Percentiles rank a stretch among this genome's conserved stretches.
Evolutionary conservation across 1,139 yeast genomes (phyloP).

Genomic region (Taiozyma sp.): DNA sequence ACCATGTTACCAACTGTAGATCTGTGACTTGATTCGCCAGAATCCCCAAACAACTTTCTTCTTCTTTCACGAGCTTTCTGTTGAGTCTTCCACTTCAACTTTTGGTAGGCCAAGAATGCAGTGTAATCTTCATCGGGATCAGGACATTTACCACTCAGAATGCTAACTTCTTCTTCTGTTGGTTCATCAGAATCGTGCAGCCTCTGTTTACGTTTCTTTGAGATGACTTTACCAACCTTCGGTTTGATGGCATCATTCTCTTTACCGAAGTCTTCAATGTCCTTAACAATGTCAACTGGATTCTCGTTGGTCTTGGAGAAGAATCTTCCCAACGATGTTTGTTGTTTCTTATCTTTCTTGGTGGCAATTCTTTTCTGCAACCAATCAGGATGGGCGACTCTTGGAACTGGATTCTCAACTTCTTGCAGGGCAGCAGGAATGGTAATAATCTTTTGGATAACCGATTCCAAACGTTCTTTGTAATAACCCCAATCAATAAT

Average conservation of each 20-base stretch:
- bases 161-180: slow-evolving; percentile 40
- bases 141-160: slow-evolving; percentile 60
- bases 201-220: slow-evolving; percentile 35
- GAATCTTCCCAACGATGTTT: slow-evolving; percentile 57
- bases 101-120: slow-evolving; percentile 74
- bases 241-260: slow-evolving; percentile 24
- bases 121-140: slow-evolving; percentile 69
- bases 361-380: slow-evolving; percentile 56
- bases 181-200: slow-evolving; percentile 29
- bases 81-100: slow-evolving; percentile 81
- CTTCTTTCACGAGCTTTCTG: slow-evolving; percentile 68
- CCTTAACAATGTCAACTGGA: slow-evolving; percentile 41
- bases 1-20: slow-evolving; percentile 63
- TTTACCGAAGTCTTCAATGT: slow-evolving; percentile 75
- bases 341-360: slow-evolving; percentile 67
- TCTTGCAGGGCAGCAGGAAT: slow-evolving; percentile 97
- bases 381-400: slow-evolving; percentile 97
- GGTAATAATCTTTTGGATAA: slow-evolving; percentile 89
- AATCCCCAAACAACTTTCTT: slow-evolving; percentile 71
- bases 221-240: slow-evolving; percentile 48
- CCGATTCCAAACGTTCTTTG: slow-evolving; percentile 86
- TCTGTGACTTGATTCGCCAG: slow-evolving; percentile 40
- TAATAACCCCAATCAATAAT: slow-evolving; percentile 95
- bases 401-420: slow-evolving; percentile 89
- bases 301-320: slow-evolving; percentile 37